Evolutionary conservation across 768 basidiomycete genomes (phyloP), one percentile per base, ranked within the genome.

Genomic region (Holtermannia corniformis): DNA sequence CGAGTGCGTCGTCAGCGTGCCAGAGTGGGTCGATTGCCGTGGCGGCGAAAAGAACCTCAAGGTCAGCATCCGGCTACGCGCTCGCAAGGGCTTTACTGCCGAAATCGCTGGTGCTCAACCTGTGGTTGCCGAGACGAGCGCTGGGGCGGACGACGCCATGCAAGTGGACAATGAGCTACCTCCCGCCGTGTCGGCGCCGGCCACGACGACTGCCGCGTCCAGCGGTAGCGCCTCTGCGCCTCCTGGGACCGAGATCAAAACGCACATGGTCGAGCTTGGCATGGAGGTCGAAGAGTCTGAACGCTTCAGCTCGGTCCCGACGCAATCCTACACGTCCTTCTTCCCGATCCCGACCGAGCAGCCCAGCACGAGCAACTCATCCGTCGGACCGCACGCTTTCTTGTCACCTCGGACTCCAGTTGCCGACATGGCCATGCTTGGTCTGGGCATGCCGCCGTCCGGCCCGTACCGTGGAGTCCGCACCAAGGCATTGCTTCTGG

Each of bases 261-360:
- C 53, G 3, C 27, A 54, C 26, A 59, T 72, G 44, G 47, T 65
- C 3, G 68, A 72, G 52, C 55, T 72, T 4, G 68, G 70, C 1
- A 68, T 72, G 70, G 65, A 68, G 32, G 63, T 72, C 7, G 70
- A 72, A 43, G 68, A 72, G 49, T 47, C 57, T 20, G 67, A 69
- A 48, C 47, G 61, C 37, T 63, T 54, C 50, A 54, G 28, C 63
- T 71, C 37, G 61, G 63, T 53, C n/a, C 21, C 44, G 68, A 66
- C 26, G 67, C 69, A 3, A 47, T 42, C 54, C 4, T 70, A 57
- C 56, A 56, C 40, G 12, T 46, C 63, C 3, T 41, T 62, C 3
- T 65, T 52, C 55, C 70, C 68, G 5, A 22, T 72, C 5, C 70
- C 70, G 3, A 20, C 50, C 19, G 52, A 62, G 5, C 70, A 72